These are phyloP conservation scores for Pseudonectria foliicola DNA, from an alignment of 2,329 filamentous ascomycete species.

Conservation along the genomic window DNA sequence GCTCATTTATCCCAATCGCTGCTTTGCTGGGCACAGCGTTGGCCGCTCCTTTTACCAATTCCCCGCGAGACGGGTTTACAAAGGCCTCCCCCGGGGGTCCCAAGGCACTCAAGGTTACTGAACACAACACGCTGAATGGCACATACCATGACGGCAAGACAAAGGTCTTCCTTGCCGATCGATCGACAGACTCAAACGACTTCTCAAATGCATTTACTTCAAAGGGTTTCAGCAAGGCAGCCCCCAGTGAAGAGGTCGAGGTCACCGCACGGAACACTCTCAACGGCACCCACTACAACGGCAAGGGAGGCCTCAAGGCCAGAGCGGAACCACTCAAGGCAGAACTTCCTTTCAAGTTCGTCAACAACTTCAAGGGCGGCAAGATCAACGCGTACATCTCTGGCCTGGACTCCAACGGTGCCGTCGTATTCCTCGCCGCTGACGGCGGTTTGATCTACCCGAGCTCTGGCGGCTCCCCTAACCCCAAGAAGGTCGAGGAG, in stretches of 20 bases:
- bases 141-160: too few relatives aligned
- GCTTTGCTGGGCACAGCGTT: slow-evolving; percentile 11
- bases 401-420: slow-evolving; percentile 32
- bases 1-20: slow-evolving; percentile 16
- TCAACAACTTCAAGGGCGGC: slow-evolving; percentile 36
- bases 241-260: slow-evolving; percentile 28
- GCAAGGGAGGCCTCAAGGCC: slow-evolving; percentile 4
- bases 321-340: slow-evolving; percentile 4
- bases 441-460: slow-evolving; percentile 38
- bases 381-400: slow-evolving; percentile 39
- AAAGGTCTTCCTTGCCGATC: too few relatives aligned
- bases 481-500: slow-evolving; percentile 30
- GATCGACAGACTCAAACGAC: slow-evolving; percentile 3
- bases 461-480: slow-evolving; percentile 25
- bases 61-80: too few relatives aligned
- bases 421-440: slow-evolving; percentile 36
- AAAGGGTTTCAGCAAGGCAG: slow-evolving; percentile 24
- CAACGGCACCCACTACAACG: slow-evolving; percentile 27
- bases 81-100: too few relatives aligned
- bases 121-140: too few relatives aligned
- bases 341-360: slow-evolving; percentile 25
- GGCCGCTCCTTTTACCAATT: slow-evolving; percentile 10
- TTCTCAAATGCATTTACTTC: slow-evolving; percentile 7
- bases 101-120: too few relatives aligned
- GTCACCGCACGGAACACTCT: slow-evolving; percentile 33